A percentile compares a stretch with the other conserved stretches of the same genome.
Conservation (phyloP, 2,329 filamentous ascomycete species). For the Penicillium sp. region DNA sequence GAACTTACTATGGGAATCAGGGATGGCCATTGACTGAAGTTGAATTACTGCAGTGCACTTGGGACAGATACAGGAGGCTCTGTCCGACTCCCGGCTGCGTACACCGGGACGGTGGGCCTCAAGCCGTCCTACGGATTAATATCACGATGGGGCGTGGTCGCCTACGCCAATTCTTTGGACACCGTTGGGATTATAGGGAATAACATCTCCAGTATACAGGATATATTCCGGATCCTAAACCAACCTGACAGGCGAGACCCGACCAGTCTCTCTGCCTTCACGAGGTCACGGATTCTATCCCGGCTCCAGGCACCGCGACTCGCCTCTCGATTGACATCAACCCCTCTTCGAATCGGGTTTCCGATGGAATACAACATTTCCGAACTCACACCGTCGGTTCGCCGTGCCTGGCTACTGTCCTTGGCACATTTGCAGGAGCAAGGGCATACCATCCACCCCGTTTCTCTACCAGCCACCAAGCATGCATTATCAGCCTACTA, state of each 20-base stretch:
- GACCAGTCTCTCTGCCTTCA: slow-evolving; percentile 59
- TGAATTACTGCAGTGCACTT: slow-evolving; percentile 54
- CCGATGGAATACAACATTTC: slow-evolving; percentile 79
- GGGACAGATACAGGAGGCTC: slow-evolving; percentile 94
- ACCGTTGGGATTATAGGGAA: slow-evolving; percentile 74
- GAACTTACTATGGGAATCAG: not conserved
- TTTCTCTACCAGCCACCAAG: slow-evolving; percentile 77
- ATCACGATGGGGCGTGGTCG: slow-evolving; percentile 78
- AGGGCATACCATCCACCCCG: slow-evolving; percentile 68
- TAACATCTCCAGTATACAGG: slow-evolving; percentile 49
- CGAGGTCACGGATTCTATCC: slow-evolving; percentile 49
- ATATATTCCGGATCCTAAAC: slow-evolving; percentile 52
- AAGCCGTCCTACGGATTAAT: slow-evolving; percentile 89
- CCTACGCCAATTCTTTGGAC: slow-evolving; percentile 89
- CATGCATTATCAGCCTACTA: slow-evolving; percentile 92
- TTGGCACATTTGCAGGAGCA: slow-evolving; percentile 56
- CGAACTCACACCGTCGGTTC: slow-evolving; percentile 68
- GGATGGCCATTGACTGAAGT: slow-evolving; percentile 4
- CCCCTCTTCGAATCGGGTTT: slow-evolving; percentile 52
- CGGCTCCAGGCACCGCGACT: slow-evolving; percentile 40
- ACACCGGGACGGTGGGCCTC: slow-evolving; percentile 76
- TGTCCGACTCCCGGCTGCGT: slow-evolving; percentile 80
- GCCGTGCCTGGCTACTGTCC: slow-evolving; percentile 62
- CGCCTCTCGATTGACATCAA: slow-evolving; percentile 23
- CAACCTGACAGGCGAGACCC: slow-evolving; percentile 67